Conservation (phyloP, 2,329 filamentous ascomycete species). For the Mycocentrospora acerina region DNA sequence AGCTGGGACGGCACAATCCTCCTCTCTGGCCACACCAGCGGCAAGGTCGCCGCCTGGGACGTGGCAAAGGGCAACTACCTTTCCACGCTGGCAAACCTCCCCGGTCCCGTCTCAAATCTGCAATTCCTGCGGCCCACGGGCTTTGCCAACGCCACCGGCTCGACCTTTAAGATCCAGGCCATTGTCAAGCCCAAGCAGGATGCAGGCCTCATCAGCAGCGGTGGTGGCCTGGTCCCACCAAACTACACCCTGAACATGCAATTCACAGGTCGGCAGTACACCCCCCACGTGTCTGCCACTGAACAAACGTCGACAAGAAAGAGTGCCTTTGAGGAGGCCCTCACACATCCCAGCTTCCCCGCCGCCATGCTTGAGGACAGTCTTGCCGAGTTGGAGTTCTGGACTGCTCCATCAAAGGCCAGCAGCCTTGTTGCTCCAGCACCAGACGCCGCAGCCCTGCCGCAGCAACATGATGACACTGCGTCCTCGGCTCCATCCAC, state of each 20-base stretch:
- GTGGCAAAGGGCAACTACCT: constrained; percentile 69
- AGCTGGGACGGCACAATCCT: constrained; percentile 81
- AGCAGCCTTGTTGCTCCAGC: constrained; percentile 10
- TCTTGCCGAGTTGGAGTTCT: constrained; percentile 37
- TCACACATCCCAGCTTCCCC: constrained; percentile 48
- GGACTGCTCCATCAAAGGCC: constrained; percentile 22
- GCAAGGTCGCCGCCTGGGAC: constrained; percentile 80
- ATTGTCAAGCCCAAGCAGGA: constrained; percentile 81
- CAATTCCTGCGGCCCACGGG: constrained; percentile 66
- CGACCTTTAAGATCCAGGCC: constrained; percentile 55
- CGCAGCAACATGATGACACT: constrained; percentile 5
- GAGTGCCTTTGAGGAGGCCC: constrained; percentile 42
- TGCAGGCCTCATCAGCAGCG: constrained; percentile 43
- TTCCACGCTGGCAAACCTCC: constrained; percentile 69
- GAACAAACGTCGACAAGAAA: constrained; percentile 17
- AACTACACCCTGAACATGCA: constrained; percentile 68
- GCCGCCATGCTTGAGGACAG: constrained; percentile 42
- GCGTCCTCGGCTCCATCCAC: constrained; percentile 3
- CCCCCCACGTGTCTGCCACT: constrained; percentile 32
- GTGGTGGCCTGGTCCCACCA: constrained; percentile 47
- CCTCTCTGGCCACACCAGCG: constrained; percentile 77
- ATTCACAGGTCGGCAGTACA: constrained; percentile 47
- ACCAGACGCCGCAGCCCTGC: constrained; percentile 39
- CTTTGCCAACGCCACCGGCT: constrained; percentile 40
- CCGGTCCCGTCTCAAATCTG: constrained; percentile 81